Evolutionary conservation across 768 basidiomycete genomes (phyloP), one percentile per base, ranked within the genome.

Genomic region (Clitopilus passeckerianus): DNA sequence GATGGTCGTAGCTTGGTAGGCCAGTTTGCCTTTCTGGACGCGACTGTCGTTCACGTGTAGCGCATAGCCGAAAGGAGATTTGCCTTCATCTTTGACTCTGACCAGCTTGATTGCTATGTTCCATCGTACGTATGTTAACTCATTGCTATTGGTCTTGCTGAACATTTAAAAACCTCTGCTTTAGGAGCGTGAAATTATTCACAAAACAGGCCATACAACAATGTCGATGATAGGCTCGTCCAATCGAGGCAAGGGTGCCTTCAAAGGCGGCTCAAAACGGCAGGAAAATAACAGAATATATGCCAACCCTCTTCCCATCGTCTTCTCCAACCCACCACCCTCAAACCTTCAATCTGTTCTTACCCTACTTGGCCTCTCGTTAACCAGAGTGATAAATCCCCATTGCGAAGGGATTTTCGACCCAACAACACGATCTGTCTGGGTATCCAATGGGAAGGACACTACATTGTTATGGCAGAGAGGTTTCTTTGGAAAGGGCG

Each of bases 401-500:
- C 83, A 86, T 41, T 90, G 87, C 65, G 82, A 85, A 63, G 95
- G 92, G 7, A 69, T 86, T 7, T 89, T 91, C 62, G 96, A 98
- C 68, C 73, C 81, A 6, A 67, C 80, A 1, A 94, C 95, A 15
- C 85, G 86, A n/a, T 92, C 91, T 0, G 90, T 98, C 8, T 97
- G 94, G 94, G 80, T 98, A 2, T 75, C 81, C 0, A 80, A 86
- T 59, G 71, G 76, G 24, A 78, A 72, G 22, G 85, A 94, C 68
- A 85, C 86, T 46, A 78, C 78, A 63, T 74, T 87, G 5, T 79
- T 98, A 35, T 99, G 97, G 91, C 77, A 84, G 52, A 75, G 90
- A 60, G 97, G 97, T 0, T 98, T 98, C 75, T 99, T 98, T 71
- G 97, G 97, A 22, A 99, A 99, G 72, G 97, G 97, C 0, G 90